These are phyloP conservation scores for Kwoniella dejecticola DNA, from an alignment of 768 basidiomycete species.

Conservation along the genomic window DNA sequence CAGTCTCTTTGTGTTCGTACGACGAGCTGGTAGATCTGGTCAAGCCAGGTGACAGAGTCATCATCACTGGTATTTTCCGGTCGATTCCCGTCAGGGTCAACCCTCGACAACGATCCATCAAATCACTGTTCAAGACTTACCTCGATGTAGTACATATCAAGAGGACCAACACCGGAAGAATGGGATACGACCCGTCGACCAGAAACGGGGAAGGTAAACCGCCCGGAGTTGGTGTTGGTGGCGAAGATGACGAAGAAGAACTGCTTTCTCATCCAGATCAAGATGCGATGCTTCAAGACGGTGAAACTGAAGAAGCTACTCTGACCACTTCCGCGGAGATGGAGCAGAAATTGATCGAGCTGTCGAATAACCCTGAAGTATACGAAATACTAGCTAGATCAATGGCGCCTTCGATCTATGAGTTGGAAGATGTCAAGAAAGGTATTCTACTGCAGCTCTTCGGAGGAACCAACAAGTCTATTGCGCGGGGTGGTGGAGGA, in stretches of 20 bases:
- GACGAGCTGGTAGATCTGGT: conserved; percentile 96
- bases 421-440: conserved; percentile 99
- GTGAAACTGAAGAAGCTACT: conserved; percentile 42
- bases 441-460: conserved; percentile 94
- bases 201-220: conserved; percentile 65
- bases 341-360: conserved; percentile 72
- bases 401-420: conserved; percentile 93
- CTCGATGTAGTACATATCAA: conserved; percentile 92
- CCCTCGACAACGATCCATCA: conserved; percentile 84
- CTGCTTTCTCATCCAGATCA: conserved; percentile 54
- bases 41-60: conserved; percentile 90
- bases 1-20: conserved; percentile 94
- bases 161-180: conserved; percentile 64
- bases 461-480: conserved; percentile 96
- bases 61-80: conserved; percentile 90
- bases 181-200: conserved; percentile 79
- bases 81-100: conserved; percentile 95
- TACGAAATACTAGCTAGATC: conserved; percentile 83
- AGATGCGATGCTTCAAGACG: conserved; percentile 25
- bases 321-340: conserved; percentile 64
- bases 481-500: conserved; percentile 86
- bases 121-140: conserved; percentile 96
- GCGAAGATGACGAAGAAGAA: conserved; percentile 66
- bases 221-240: conserved; percentile 68
- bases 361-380: conserved; percentile 74